phyloP scores from a whole-genome alignment of 257 asterid genomes.

The Petrea volubilis region DNA sequence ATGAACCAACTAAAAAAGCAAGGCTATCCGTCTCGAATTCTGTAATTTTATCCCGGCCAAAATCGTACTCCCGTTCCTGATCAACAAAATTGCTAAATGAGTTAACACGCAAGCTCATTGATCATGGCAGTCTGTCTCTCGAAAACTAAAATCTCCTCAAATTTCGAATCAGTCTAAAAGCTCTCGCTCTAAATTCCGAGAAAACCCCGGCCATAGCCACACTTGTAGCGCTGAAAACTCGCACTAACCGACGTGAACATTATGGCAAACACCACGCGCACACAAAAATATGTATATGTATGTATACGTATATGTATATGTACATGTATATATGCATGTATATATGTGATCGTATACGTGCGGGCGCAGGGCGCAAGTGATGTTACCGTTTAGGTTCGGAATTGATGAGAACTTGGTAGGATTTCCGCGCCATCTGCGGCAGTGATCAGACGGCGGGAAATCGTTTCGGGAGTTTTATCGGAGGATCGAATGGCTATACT shows the following conservation, averaged over 20 bases:
- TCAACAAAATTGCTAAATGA: background rate
- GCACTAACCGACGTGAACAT: constrained; percentile 6
- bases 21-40: background rate
- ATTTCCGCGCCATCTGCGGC: constrained; percentile 38
- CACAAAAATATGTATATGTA: background rate
- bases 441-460: constrained; percentile 18
- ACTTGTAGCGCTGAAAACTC: constrained; percentile 37
- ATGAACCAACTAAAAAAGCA: background rate
- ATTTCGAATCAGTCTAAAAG: constrained; percentile 28
- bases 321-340: constrained; percentile 12
- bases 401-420: constrained; percentile 22
- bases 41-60: constrained; percentile 6
- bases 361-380: background rate
- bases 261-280: constrained; percentile 4
- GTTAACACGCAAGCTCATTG: constrained; percentile 20
- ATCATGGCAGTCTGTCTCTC: constrained; percentile 9
- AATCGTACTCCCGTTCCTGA: background rate
- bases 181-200: constrained; percentile 21
- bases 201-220: constrained; percentile 37
- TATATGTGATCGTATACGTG: background rate
- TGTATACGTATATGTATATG: background rate
- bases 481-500: constrained; percentile 32
- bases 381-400: constrained; percentile 40
- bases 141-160: constrained; percentile 15
- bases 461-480: constrained; percentile 8